A percentile compares a stretch with the other conserved stretches of the same genome.
Conservation (phyloP, 805 yeast genomes). For the Cyberlindnera xylosilytica region DNA sequence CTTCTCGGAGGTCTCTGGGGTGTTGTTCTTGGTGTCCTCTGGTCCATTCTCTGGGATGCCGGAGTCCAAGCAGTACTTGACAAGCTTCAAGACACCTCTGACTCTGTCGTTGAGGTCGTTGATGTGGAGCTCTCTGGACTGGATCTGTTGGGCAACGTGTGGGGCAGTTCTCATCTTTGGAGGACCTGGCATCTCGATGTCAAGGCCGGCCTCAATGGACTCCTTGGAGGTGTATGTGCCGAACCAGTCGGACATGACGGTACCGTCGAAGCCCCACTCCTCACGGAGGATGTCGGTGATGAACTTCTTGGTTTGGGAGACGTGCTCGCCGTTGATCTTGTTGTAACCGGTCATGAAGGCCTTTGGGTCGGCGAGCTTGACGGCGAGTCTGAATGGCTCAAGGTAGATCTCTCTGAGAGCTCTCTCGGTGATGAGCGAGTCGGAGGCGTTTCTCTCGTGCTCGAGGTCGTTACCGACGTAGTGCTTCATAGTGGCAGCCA, state of each 20-base stretch:
- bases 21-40: slow-evolving; percentile 36
- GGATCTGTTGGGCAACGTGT: slow-evolving; percentile 37
- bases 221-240: slow-evolving; percentile 49
- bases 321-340: slow-evolving; percentile 57
- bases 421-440: slow-evolving; percentile 48
- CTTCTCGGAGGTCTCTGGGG: slow-evolving; percentile 38
- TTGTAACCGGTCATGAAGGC: slow-evolving; percentile 61
- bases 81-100: slow-evolving; percentile 42
- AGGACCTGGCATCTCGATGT: slow-evolving; percentile 65
- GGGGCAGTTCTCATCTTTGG: slow-evolving; percentile 40
- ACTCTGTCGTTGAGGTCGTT: slow-evolving; percentile 47
- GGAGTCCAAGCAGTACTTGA: slow-evolving; percentile 40
- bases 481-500: slow-evolving; percentile 55
- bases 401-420: slow-evolving; percentile 62
- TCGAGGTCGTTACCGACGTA: slow-evolving; percentile 55
- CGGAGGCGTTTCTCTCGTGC: slow-evolving; percentile 44
- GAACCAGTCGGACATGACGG: slow-evolving; percentile 59
- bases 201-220: slow-evolving; percentile 51
- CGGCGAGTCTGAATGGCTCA: slow-evolving; percentile 56
- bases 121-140: slow-evolving; percentile 35
- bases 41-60: slow-evolving; percentile 42
- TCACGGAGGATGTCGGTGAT: slow-evolving; percentile 43
- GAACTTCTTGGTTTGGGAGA: slow-evolving; percentile 40
- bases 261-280: slow-evolving; percentile 56
- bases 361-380: slow-evolving; percentile 48